These are phyloP conservation scores for Vaccinium macrocarpon DNA, from an alignment of 148 eudicot genomes.

Conservation along the genomic window DNA sequence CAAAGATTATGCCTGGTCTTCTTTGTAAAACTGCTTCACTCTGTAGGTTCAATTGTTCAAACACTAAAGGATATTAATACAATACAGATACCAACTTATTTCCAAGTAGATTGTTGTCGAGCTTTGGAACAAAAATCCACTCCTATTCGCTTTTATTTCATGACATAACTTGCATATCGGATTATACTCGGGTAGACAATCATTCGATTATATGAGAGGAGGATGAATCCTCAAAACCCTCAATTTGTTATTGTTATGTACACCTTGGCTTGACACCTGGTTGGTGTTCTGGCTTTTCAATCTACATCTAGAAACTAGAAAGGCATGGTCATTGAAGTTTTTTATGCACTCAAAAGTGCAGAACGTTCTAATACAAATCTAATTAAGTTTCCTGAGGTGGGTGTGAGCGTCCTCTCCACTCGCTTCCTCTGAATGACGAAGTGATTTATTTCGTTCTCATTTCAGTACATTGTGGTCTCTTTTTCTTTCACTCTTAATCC, in stretches of 20 bases:
- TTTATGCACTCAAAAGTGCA: not conserved
- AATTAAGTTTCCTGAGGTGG: not conserved
- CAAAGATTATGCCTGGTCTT: not conserved
- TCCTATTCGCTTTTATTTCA: not conserved
- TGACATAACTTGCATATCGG: not conserved
- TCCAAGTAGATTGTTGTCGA: not conserved
- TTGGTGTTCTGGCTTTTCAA: constrained; percentile 4
- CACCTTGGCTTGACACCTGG: not conserved
- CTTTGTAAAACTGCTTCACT: not conserved
- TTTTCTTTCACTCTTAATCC: not conserved
- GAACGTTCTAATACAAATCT: not conserved
- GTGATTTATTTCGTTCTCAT: not conserved
- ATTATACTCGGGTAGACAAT: not conserved
- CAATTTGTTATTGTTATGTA: not conserved
- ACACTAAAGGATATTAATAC: not conserved
- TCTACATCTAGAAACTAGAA: not conserved
- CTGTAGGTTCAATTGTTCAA: not conserved
- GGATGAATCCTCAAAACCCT: not conserved
- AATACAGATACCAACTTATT: not conserved
- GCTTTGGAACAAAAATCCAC: not conserved
- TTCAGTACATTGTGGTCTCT: not conserved
- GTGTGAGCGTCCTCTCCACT: not conserved
- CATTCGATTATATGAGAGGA: not conserved
- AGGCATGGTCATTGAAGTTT: not conserved
- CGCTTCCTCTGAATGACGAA: not conserved